Evolutionary conservation across 192 early-diverging fungal genomes (phyloP).

Genomic region (Anaeromyces robustus): DNA sequence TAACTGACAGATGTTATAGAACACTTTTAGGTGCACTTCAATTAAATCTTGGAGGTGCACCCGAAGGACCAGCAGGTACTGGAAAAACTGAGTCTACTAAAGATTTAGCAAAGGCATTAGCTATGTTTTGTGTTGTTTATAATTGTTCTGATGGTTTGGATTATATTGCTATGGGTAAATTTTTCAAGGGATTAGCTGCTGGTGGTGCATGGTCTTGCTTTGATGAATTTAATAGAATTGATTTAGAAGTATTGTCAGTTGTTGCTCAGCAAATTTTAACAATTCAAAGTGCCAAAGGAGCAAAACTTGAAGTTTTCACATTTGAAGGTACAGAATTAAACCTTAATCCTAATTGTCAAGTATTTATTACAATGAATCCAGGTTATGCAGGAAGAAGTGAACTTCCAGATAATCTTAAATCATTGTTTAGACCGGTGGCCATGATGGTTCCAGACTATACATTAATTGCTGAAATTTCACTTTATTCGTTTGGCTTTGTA

Average conservation of each 20-base stretch:
- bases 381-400: slow-evolving; percentile 42
- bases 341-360: slow-evolving; percentile 30
- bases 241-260: slow-evolving; percentile 43
- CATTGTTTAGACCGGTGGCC: slow-evolving; percentile 25
- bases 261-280: slow-evolving; percentile 47
- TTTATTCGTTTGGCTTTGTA: slow-evolving; percentile 46
- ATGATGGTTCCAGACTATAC: slow-evolving; percentile 43
- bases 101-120: slow-evolving; percentile 45
- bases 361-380: slow-evolving; percentile 51
- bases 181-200: slow-evolving; percentile 42
- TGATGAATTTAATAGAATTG: slow-evolving; percentile 44
- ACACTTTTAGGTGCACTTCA: slow-evolving; percentile 43
- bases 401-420: slow-evolving; percentile 45
- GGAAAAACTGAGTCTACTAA: slow-evolving; percentile 45
- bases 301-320: slow-evolving; percentile 30
- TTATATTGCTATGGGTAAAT: slow-evolving; percentile 50
- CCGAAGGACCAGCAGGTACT: slow-evolving; percentile 43
- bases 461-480: slow-evolving; percentile 42
- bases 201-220: slow-evolving; percentile 51
- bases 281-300: slow-evolving; percentile 40
- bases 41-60: slow-evolving; percentile 42
- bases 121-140: slow-evolving; percentile 51
- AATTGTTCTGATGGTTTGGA: slow-evolving; percentile 48
- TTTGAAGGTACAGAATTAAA: slow-evolving; percentile 43
- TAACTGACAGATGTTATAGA: slow-evolving; percentile 42